Evolutionary conservation across 805 yeast species (phyloP), one percentile per base, ranked within the genome.

Genomic region (Clavispora phyllophila): DNA sequence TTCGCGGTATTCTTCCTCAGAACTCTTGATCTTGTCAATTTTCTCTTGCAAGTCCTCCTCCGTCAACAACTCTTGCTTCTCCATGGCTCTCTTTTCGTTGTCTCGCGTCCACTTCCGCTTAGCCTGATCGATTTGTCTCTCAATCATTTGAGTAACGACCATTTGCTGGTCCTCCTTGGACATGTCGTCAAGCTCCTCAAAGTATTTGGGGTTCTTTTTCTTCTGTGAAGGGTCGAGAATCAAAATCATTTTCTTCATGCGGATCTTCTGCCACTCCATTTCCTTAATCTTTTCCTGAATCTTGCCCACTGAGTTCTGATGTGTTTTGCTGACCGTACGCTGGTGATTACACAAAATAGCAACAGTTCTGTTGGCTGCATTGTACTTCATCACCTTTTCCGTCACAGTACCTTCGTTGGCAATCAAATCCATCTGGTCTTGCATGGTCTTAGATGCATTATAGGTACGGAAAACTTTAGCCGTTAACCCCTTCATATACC

Each of bases 381-480:
- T 90, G 65, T 84, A 90, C 47, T 78, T 81, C 43, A 90, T 82
- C 40, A 90, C 82, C 55, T 88, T 91, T 60, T 90, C 97, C 19
- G 85, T 83, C 4, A 87, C 84, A 0, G 95, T 79, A 22, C 96
- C 96, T 57, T 79, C 84, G 60, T 87, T 85, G n/a, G 83, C 75
- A 51, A 91, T 88, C 55, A 82, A 66, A 58, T 86, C 96, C 46
- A 91, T 65, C 61, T 88, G 96, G 56, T 90, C 95, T 63, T 90
- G 97, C 97, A 90, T 91, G 2, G 96, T 89, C 62, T 87, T 86
- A 1, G 96, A 87, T 0, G 98, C 98, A 66, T 90, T 90, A 60
- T 87, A 90, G 0, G 98, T 90, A 81, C 98, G 95, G 73, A 90
- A 91, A 17, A 90, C 97, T 63, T 90, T 90, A 4, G 98, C 98